phyloP scores from a whole-genome alignment of 1,139 yeast genomes.

The Williopsis jadinii region DNA sequence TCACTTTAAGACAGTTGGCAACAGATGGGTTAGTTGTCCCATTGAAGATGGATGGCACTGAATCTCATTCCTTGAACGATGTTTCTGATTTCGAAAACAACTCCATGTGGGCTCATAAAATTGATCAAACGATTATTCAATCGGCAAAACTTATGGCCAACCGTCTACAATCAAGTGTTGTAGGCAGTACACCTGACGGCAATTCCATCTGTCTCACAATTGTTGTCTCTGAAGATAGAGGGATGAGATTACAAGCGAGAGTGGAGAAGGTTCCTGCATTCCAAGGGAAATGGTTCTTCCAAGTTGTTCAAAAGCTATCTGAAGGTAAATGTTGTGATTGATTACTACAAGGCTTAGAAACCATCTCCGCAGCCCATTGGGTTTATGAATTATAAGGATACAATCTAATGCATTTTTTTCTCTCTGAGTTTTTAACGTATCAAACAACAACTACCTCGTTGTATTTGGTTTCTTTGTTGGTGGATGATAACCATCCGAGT shows the following conservation, averaged over 20 bases:
- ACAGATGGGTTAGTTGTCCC: conserved; percentile 51
- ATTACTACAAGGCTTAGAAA: neutral
- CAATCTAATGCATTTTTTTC: neutral
- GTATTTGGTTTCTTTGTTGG: neutral
- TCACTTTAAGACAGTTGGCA: conserved; percentile 62
- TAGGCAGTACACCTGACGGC: neutral
- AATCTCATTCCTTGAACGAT: conserved; percentile 54
- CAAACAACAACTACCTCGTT: neutral
- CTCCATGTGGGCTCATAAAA: conserved; percentile 34
- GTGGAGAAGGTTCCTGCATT: conserved; percentile 50
- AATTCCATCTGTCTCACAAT: conserved; percentile 22
- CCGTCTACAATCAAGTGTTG: conserved; percentile 1
- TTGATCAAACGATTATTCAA: conserved; percentile 33
- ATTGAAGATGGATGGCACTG: conserved; percentile 58
- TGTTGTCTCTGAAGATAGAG: conserved; percentile 65
- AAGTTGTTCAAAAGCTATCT: conserved; percentile 37
- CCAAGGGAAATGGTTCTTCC: conserved; percentile 57
- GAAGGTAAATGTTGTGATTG: conserved; percentile 11
- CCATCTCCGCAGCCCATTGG: too few relatives aligned
- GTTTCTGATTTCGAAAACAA: conserved; percentile 34
- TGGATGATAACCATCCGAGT: neutral
- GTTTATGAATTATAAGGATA: neutral
- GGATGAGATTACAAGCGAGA: conserved; percentile 61
- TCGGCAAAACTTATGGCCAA: conserved; percentile 14
- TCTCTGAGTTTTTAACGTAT: neutral